Percentiles rank a stretch among this genome's conserved stretches.
phyloP scores from a whole-genome alignment of 2,329 filamentous ascomycete genomes.

The Drechslerella stenobrocha region DNA sequence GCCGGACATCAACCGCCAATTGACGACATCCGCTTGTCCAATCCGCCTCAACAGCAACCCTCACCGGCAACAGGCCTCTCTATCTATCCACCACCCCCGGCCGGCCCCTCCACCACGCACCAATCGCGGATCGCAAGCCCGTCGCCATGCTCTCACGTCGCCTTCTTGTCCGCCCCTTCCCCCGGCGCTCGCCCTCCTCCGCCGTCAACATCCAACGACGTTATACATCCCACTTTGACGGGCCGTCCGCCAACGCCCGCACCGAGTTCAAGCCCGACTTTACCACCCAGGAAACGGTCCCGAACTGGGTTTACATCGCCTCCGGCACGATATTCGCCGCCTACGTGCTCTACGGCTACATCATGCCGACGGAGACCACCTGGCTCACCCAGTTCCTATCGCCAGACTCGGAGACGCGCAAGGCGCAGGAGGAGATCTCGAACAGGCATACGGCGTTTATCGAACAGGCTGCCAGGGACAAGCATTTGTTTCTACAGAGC shows the following conservation, averaged over 20 bases:
- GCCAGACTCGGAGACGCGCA: constrained; percentile 2
- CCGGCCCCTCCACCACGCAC: neutral
- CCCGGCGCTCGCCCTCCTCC: constrained; percentile 20
- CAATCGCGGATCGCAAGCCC: neutral
- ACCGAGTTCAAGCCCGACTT: constrained; percentile 8
- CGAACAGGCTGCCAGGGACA: constrained; percentile 38
- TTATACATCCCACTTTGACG: constrained; percentile 34
- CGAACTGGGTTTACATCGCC: constrained; percentile 35
- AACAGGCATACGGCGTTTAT: constrained; percentile 38
- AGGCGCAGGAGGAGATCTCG: constrained; percentile 43
- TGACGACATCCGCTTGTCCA: constrained; percentile 7
- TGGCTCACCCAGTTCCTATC: constrained; percentile 25
- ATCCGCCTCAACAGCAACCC: neutral
- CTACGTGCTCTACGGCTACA: constrained; percentile 36
- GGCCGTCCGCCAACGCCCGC: constrained; percentile 20
- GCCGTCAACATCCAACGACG: constrained; percentile 26
- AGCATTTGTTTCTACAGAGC: constrained; percentile 26
- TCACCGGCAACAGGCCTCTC: neutral
- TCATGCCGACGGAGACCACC: constrained; percentile 32
- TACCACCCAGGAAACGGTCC: constrained; percentile 26
- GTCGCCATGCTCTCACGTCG: constrained; percentile 35
- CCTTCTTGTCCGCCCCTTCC: constrained; percentile 28
- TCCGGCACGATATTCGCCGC: constrained; percentile 29
- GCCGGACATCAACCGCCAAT: constrained; percentile 5
- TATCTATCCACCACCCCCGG: neutral